A percentile compares a stretch with the other conserved stretches of the same genome.
These are phyloP conservation scores for Cyclostephanos invisitatus DNA, from an alignment of 108 stramenopile species.

Conservation along the genomic window DNA sequence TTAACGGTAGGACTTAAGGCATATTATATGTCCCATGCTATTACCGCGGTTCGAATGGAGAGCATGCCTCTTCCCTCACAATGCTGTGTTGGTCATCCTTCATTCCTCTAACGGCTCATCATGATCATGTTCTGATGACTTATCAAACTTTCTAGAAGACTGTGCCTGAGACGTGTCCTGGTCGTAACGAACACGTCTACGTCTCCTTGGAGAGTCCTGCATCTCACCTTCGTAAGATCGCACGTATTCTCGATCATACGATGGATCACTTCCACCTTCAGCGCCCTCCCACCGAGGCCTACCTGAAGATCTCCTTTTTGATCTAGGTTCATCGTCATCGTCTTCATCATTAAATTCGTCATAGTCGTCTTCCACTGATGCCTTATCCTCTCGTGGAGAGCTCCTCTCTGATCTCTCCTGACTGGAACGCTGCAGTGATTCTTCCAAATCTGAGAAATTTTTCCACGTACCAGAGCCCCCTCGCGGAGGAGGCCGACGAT, in stretches of 20 bases:
- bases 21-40: too few relatives aligned
- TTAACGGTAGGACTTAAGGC: too few relatives aligned
- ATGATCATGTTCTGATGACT: background rate
- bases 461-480: slow-evolving; percentile 16
- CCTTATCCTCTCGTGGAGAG: background rate
- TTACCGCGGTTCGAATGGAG: too few relatives aligned
- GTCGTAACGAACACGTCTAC: background rate
- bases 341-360: slow-evolving; percentile 3
- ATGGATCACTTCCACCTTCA: background rate
- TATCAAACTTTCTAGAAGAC: background rate
- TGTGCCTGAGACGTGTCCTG: background rate
- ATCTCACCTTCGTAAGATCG: slow-evolving; percentile 7
- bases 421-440: slow-evolving; percentile 20
- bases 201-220: slow-evolving; percentile 4
- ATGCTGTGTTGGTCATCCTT: background rate
- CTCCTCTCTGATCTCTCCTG: slow-evolving; percentile 14
- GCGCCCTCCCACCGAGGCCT: background rate
- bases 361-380: background rate
- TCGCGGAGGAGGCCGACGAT: slow-evolving; percentile 11
- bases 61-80: background rate
- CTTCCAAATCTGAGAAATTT: slow-evolving; percentile 39
- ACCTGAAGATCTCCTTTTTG: slow-evolving; percentile 1
- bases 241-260: slow-evolving; percentile 8
- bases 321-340: slow-evolving; percentile 5
- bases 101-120: background rate